Base-by-base conservation (phyloP, 176 grass and related monocot genomes). In the Musa troglodytarum region DNA sequence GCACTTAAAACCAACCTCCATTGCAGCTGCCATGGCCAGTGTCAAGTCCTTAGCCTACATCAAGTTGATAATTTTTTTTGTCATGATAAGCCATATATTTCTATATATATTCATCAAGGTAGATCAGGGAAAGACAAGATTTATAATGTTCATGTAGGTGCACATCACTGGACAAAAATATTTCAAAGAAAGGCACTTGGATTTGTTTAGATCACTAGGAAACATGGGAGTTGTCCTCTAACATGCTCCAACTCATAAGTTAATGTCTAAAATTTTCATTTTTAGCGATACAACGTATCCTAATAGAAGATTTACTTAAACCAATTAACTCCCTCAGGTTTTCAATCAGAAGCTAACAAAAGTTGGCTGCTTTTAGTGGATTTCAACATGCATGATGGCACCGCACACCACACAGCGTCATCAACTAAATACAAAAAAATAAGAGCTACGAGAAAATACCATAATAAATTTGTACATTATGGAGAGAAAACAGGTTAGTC, bases 31-130 rank as follows among this genome's bases (percentile, higher is more conserved):
- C 57, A 89, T 86, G 57, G 89, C 87, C 71, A 96, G 74, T 69
- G 75, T 87, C 79, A 96, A 86, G 84, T 92, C 93, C 83, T 92
- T 92, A 62, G 89, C 83, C 93, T 96, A 71, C 50, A 85, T 50
- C 79, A 52, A 20, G 11, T 81, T 82, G 74, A 76, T 73, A 43
- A 23, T 14, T 52, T 82, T 54, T 19, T 9, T 54, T 6, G 63
- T 72, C 29, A 59, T 49, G 25, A 14, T 9, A 74, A 75, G 68
- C 26, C 25, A 65, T 2, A n/a, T 13, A 0, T 11, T 13, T 57
- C 16, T 17, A 57, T 2, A 57, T 17, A 17, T 57, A 57, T 57
- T 57, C 1, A 57, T 11, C 16, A 57, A 13, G 54, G 34, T 43
- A 17, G 54, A 13, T 58, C 16, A 0, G 14, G 11, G 11, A 13